A percentile compares a stretch with the other conserved stretches of the same genome.
These are phyloP conservation scores for Naganishia onofrii DNA, from an alignment of 768 basidiomycete genomes.

Conservation along the genomic window DNA sequence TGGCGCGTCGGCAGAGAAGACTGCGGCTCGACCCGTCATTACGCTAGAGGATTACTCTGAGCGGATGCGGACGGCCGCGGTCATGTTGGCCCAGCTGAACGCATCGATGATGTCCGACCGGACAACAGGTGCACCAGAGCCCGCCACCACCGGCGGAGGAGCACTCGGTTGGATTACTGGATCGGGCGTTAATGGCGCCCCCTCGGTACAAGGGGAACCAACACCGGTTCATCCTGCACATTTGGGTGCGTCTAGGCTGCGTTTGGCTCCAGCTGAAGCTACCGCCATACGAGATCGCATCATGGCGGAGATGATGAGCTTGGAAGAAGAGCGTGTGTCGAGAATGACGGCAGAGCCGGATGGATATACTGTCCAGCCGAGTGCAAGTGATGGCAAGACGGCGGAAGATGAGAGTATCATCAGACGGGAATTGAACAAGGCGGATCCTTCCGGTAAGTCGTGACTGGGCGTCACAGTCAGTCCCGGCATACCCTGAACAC, in stretches of 20 bases:
- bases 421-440: constrained; percentile 85
- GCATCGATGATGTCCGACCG: constrained; percentile 54
- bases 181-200: constrained; percentile 51
- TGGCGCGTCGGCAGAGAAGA: constrained; percentile 5
- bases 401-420: constrained; percentile 93
- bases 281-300: constrained; percentile 88
- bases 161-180: constrained; percentile 61
- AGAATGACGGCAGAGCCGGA: constrained; percentile 63
- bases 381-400: constrained; percentile 60
- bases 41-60: constrained; percentile 97
- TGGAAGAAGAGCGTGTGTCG: constrained; percentile 95
- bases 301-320: constrained; percentile 95
- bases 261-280: constrained; percentile 76
- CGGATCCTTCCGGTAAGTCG: constrained; percentile 73
- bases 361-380: constrained; percentile 43
- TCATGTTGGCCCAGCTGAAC: constrained; percentile 96
- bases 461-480: not conserved
- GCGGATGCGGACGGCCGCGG: constrained; percentile 94
- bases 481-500: too few relatives aligned
- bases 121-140: constrained; percentile 6
- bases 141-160: constrained; percentile 41
- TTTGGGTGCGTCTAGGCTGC: constrained; percentile 59
- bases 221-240: constrained; percentile 28
- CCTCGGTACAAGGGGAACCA: constrained; percentile 35
- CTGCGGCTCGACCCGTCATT: constrained; percentile 53